Percentiles rank a stretch among this genome's conserved stretches.
phyloP scores from a whole-genome alignment of 2,329 filamentous ascomycete species.

The Trichoderma harzianum region DNA sequence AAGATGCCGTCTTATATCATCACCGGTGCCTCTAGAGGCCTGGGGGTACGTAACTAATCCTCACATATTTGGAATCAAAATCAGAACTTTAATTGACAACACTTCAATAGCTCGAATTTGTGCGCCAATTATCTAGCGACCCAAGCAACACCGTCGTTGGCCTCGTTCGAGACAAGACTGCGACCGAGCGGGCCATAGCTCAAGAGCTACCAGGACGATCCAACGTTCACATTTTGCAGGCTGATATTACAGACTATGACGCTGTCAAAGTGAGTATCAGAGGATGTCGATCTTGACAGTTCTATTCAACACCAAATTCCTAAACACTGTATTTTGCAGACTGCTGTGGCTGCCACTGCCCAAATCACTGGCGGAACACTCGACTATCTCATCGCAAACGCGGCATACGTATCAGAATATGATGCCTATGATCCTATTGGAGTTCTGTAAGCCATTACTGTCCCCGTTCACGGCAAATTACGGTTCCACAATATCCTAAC shows the following conservation, averaged over 20 bases:
- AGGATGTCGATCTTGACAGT: background rate
- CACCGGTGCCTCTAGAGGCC: background rate
- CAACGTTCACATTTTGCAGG: background rate
- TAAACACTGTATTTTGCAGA: background rate
- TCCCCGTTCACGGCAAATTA: fast-evolving
- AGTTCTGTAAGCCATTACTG: background rate
- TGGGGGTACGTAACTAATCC: background rate
- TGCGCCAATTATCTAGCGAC: background rate
- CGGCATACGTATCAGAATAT: background rate
- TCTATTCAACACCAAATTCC: background rate
- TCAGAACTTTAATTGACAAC: background rate
- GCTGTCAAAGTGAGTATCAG: background rate
- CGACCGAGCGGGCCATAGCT: background rate
- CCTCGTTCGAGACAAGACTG: background rate
- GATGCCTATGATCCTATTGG: background rate
- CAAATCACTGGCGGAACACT: background rate
- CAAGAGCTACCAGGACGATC: background rate
- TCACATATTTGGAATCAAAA: fast-evolving
- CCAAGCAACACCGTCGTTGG: background rate
- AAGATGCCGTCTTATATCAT: background rate
- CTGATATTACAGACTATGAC: background rate
- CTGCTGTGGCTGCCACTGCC: background rate
- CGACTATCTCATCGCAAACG: background rate
- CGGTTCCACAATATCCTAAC: no score
- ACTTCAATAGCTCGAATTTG: background rate